phyloP scores from a whole-genome alignment of 1,284 basidiomycete species.

The Fomitopsis palustris region DNA sequence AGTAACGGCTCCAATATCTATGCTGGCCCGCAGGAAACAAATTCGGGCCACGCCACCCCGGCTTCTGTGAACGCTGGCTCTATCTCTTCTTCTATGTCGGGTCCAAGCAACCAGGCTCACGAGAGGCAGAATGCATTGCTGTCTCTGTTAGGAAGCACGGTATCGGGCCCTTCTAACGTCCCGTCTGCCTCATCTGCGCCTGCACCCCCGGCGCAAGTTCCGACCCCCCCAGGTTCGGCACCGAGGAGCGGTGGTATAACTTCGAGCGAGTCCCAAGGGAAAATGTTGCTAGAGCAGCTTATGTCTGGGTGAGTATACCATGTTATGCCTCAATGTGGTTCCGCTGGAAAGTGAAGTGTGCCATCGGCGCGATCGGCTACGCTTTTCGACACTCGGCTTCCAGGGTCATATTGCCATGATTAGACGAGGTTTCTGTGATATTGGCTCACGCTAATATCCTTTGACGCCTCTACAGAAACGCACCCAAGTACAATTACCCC shows the following conservation, averaged over 20 bases:
- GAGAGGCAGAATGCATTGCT: constrained; percentile 73
- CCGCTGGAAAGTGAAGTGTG: neutral
- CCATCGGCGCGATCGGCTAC: neutral
- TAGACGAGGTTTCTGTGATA: neutral
- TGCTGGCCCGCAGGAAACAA: constrained; percentile 31
- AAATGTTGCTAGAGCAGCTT: constrained; percentile 71
- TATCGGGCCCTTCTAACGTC: constrained; percentile 33
- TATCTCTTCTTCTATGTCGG: constrained; percentile 36
- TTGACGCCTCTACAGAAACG: constrained; percentile 34
- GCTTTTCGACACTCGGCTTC: neutral
- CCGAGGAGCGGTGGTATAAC: constrained; percentile 52
- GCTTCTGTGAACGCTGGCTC: constrained; percentile 50
- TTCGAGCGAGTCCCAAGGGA: constrained; percentile 59
- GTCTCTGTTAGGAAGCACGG: constrained; percentile 51
- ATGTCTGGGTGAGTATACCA: constrained; percentile 65
- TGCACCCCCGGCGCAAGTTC: constrained; percentile 51
- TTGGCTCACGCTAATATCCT: neutral
- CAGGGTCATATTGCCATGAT: neutral
- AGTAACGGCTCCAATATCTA: constrained; percentile 31
- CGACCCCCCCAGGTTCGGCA: constrained; percentile 64
- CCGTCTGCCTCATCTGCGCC: constrained; percentile 30
- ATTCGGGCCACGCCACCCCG: constrained; percentile 54
- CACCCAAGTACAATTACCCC: constrained; percentile 51
- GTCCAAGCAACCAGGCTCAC: constrained; percentile 40
- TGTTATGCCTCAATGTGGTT: constrained; percentile 1